Percentiles rank a stretch among this genome's conserved stretches.
Evolutionary conservation across 129 eudicot species (phyloP).

Genomic region (Logfia minima): DNA sequence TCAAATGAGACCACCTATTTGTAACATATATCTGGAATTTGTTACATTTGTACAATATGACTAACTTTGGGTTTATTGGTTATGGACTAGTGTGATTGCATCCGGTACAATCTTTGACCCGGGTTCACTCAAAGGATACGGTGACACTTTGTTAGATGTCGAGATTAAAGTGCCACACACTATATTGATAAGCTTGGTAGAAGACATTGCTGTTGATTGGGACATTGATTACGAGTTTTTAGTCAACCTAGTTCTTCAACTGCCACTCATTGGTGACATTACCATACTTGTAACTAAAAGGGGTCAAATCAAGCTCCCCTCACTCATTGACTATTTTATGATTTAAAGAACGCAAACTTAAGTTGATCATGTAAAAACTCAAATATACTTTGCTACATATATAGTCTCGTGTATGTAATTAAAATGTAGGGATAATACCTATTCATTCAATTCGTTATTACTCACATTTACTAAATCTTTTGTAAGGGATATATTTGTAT

Average conservation of each 20-base stretch:
- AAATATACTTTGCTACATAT: not conserved
- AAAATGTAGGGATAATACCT: not conserved
- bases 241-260: constrained; percentile 25
- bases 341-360: not conserved
- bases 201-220: constrained; percentile 37
- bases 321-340: constrained; percentile 23
- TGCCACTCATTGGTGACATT: constrained; percentile 31
- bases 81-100: constrained; percentile 30
- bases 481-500: too few species aligned
- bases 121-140: constrained; percentile 27
- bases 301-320: constrained; percentile 40
- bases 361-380: not conserved
- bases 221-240: constrained; percentile 40
- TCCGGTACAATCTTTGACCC: constrained; percentile 32
- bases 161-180: constrained; percentile 31
- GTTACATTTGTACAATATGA: not conserved
- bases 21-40: too few species aligned
- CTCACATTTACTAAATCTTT: too few species aligned
- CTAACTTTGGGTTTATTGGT: constrained; percentile 14
- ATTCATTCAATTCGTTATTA: not conserved
- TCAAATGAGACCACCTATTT: too few species aligned
- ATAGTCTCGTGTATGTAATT: not conserved
- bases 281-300: constrained; percentile 22
- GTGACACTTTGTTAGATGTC: constrained; percentile 25
- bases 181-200: constrained; percentile 22